Evolutionary conservation across 2,329 filamentous ascomycete species (phyloP).

Genomic region (Xylaria sp.): DNA sequence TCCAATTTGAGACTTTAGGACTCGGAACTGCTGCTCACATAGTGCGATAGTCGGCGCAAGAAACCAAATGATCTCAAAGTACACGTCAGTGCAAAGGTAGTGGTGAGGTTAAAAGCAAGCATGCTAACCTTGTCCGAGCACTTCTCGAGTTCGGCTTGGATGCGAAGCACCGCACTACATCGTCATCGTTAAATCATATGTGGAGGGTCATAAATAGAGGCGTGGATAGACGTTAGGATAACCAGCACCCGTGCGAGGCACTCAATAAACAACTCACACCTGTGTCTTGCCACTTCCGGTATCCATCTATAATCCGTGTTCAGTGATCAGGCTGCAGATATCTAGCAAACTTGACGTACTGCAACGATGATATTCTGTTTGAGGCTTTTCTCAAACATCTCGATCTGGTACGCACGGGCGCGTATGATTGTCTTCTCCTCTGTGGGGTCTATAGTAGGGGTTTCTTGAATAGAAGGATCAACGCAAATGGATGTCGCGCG

Average conservation of each 20-base stretch:
- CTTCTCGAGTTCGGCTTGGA: slow-evolving; percentile 70
- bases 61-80: slow-evolving; percentile 73
- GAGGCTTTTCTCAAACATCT: slow-evolving; percentile 79
- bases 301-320: slow-evolving; percentile 67
- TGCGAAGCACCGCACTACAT: slow-evolving; percentile 72
- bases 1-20: slow-evolving; percentile 69
- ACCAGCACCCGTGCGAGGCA: neutral
- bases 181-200: neutral
- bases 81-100: slow-evolving; percentile 25
- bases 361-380: slow-evolving; percentile 76
- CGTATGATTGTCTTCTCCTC: slow-evolving; percentile 50
- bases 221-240: neutral
- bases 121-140: slow-evolving; percentile 63
- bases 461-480: slow-evolving; percentile 6
- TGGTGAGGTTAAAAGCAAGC: neutral
- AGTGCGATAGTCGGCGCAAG: slow-evolving; percentile 75
- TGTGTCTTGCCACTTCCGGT: slow-evolving; percentile 83
- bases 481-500: neutral
- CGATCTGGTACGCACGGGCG: slow-evolving; percentile 74
- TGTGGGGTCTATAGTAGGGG: slow-evolving; percentile 16
- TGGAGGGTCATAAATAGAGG: neutral
- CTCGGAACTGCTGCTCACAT: slow-evolving; percentile 71
- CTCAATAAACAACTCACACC: slow-evolving; percentile 63
- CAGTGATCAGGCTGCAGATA: neutral
- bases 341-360: slow-evolving; percentile 55